phyloP scores from a whole-genome alignment of 2,329 filamentous ascomycete species.

The Penicillium sp. region DNA sequence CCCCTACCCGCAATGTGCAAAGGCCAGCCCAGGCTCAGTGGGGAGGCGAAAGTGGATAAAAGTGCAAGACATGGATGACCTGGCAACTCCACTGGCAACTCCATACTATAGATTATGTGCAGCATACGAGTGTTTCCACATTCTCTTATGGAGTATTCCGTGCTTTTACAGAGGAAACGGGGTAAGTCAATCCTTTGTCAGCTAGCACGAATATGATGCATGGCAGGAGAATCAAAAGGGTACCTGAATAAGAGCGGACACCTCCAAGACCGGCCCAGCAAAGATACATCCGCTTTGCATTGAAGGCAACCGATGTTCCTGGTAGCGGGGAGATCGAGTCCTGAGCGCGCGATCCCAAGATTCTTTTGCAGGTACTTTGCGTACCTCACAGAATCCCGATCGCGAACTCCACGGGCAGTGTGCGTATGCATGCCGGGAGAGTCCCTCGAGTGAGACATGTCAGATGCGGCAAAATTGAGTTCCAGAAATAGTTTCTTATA shows the following conservation, averaged over 20 bases:
- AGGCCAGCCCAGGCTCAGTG: not conserved
- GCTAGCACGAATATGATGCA: slow-evolving; percentile 9
- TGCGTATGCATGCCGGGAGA: slow-evolving; percentile 9
- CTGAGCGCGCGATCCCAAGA: not conserved
- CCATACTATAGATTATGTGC: not conserved
- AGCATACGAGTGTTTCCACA: not conserved
- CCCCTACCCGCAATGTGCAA: not conserved
- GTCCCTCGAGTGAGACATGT: slow-evolving; percentile 18
- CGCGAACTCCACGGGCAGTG: slow-evolving; percentile 18
- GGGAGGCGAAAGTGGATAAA: not conserved
- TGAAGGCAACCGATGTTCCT: slow-evolving; percentile 20
- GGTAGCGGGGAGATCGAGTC: slow-evolving; percentile 19
- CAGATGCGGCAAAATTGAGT: slow-evolving; percentile 30
- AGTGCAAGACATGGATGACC: not conserved
- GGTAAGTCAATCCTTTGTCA: not conserved
- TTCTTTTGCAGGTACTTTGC: not conserved
- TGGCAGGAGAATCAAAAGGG: slow-evolving; percentile 7
- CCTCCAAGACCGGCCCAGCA: not conserved
- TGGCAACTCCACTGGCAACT: not conserved
- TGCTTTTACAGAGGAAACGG: no score
- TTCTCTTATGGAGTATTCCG: no score
- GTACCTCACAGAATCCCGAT: slow-evolving; percentile 3
- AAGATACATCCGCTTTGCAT: slow-evolving; percentile 26
- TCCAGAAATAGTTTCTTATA: slow-evolving; percentile 14
- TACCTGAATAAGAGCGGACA: slow-evolving; percentile 23